These are phyloP conservation scores for Trametes maxima DNA, from an alignment of 768 basidiomycete species.

Conservation along the genomic window DNA sequence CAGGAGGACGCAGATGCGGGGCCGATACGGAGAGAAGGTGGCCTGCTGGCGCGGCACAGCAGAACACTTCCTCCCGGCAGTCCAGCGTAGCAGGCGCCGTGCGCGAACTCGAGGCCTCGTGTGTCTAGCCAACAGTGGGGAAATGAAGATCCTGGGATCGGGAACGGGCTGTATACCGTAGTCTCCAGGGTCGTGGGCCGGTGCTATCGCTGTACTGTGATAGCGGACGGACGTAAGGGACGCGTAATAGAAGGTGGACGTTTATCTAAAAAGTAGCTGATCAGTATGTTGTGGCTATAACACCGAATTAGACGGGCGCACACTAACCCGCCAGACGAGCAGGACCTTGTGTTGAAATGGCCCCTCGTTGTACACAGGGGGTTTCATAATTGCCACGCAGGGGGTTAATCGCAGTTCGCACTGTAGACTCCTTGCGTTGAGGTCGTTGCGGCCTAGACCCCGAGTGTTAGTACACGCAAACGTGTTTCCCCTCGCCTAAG, in stretches of 20 bases:
- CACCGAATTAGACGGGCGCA: no score
- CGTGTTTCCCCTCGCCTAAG: no score
- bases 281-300: no score
- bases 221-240: constrained; percentile 8
- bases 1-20: background rate
- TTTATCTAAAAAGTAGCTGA: no score
- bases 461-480: no score
- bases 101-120: background rate
- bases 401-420: no score
- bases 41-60: background rate
- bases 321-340: no score
- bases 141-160: background rate
- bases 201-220: background rate
- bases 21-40: background rate
- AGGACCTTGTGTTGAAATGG: no score
- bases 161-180: constrained; percentile 1
- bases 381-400: no score
- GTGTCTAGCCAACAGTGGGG: background rate
- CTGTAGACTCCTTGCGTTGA: no score
- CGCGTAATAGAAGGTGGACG: constrained; percentile 11
- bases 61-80: background rate
- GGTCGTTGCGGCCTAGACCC: no score
- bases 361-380: no score
- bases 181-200: constrained; percentile 15
- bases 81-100: background rate